Percentiles rank a stretch among this genome's conserved stretches.
Evolutionary conservation across 192 early-diverging fungal species (phyloP).

Genomic region (Radiomyces spectabilis): DNA sequence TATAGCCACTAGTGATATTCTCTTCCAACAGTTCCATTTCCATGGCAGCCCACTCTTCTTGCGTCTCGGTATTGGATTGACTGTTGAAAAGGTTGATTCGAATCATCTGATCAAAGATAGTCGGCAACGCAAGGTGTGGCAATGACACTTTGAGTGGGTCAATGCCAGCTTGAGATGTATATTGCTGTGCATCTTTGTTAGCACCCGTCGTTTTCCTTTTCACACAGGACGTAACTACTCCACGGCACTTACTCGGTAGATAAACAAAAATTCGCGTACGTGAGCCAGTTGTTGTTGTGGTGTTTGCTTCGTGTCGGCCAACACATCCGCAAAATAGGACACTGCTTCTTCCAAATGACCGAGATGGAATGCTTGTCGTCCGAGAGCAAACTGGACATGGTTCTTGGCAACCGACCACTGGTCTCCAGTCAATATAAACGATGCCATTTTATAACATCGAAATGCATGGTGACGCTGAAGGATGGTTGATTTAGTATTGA

Average conservation of each 20-base stretch:
- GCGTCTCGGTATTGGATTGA: conserved; percentile 44
- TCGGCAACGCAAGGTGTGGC: conserved; percentile 52
- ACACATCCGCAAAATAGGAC: conserved; percentile 68
- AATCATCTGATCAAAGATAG: conserved; percentile 45
- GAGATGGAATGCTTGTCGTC: conserved; percentile 69
- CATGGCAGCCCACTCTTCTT: conserved; percentile 59
- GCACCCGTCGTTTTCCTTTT: no score
- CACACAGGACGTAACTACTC: conserved; percentile 1
- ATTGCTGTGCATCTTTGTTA: conserved; percentile 41
- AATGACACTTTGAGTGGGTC: conserved; percentile 37
- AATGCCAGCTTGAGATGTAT: conserved; percentile 33
- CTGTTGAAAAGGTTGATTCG: conserved; percentile 57
- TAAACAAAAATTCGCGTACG: conserved; percentile 68
- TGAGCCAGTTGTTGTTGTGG: conserved; percentile 57
- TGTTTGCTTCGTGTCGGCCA: conserved; percentile 60
- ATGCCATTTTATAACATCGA: conserved; percentile 65
- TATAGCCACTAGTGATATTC: conserved; percentile 30
- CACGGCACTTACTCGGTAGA: conserved; percentile 66
- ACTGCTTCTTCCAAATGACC: conserved; percentile 71
- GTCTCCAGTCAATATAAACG: conserved; percentile 46
- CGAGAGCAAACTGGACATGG: conserved; percentile 84
- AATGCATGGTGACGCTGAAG: conserved; percentile 64
- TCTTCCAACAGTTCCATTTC: conserved; percentile 59
- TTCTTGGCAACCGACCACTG: conserved; percentile 79
- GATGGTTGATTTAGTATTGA: not conserved